Conservation (phyloP, 805 yeast species). For the Yarrowia deformans region DNA sequence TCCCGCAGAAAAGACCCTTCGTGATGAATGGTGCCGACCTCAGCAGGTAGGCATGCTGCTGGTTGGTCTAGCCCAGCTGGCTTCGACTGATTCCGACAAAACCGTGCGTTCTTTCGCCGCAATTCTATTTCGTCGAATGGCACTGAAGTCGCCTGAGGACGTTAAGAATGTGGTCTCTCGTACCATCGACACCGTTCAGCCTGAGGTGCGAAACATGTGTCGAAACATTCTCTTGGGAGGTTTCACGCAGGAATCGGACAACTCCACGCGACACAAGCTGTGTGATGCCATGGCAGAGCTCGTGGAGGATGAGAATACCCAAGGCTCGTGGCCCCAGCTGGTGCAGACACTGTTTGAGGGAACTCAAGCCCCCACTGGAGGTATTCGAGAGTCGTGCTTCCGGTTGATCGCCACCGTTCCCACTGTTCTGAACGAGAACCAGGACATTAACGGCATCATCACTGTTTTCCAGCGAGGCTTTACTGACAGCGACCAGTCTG, state of each 20-base stretch:
- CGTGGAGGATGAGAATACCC: slow-evolving; percentile 53
- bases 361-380: slow-evolving; percentile 60
- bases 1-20: slow-evolving; percentile 76
- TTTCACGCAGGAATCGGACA: slow-evolving; percentile 70
- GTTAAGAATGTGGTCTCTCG: slow-evolving; percentile 72
- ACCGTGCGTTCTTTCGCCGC: slow-evolving; percentile 74
- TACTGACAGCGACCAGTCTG: slow-evolving; percentile 78
- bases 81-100: slow-evolving; percentile 67
- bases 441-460: slow-evolving; percentile 59
- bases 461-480: slow-evolving; percentile 84
- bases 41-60: slow-evolving; percentile 74
- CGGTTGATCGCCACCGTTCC: slow-evolving; percentile 89
- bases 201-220: slow-evolving; percentile 65
- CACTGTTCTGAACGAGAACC: slow-evolving; percentile 68
- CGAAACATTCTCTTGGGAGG: slow-evolving; percentile 75
- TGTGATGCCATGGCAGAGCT: slow-evolving; percentile 95
- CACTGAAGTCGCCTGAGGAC: slow-evolving; percentile 77
- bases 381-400: slow-evolving; percentile 87
- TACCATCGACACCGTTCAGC: slow-evolving; percentile 73
- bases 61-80: slow-evolving; percentile 80
- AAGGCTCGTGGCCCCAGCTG: slow-evolving; percentile 75
- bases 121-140: slow-evolving; percentile 86
- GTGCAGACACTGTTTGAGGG: slow-evolving; percentile 78
- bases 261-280: slow-evolving; percentile 84
- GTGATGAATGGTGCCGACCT: slow-evolving; percentile 67